phyloP scores from a whole-genome alignment of 306 rosid species.

The Carpinus viminea region DNA sequence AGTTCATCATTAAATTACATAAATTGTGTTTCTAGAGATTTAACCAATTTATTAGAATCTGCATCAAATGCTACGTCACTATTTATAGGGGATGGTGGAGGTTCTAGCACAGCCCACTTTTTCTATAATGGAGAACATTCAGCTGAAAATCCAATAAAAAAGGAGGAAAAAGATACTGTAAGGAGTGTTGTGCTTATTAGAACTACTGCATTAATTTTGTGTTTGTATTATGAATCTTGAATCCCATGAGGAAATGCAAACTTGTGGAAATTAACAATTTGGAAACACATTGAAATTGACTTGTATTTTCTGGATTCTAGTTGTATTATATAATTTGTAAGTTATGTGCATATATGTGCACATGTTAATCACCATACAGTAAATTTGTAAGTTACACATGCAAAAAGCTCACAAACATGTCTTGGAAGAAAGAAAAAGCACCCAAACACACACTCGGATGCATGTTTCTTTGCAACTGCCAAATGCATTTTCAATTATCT shows the following conservation, averaged over 20 bases:
- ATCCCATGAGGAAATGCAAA: not conserved
- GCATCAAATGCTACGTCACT: not conserved
- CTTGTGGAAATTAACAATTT: not conserved
- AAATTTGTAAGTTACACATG: not conserved
- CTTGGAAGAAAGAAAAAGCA: not conserved
- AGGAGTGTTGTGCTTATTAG: not conserved
- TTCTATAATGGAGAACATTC: not conserved
- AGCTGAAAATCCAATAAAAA: too few relatives aligned
- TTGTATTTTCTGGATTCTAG: not conserved
- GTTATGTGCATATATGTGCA: too few relatives aligned
- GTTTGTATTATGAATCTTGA: not conserved
- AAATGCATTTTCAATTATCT: constrained; percentile 4
- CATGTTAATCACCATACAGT: too few relatives aligned
- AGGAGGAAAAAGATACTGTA: not conserved
- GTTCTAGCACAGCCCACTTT: not conserved
- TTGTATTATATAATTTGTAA: not conserved
- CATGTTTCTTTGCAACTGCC: not conserved
- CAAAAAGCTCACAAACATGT: not conserved
- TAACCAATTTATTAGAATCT: not conserved
- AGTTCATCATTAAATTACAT: not conserved
- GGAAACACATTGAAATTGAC: not conserved
- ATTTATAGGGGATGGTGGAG: not conserved
- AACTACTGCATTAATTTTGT: not conserved
- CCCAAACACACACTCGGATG: not conserved
- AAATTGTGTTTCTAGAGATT: not conserved